A percentile compares a stretch with the other conserved stretches of the same genome.
Evolutionary conservation across 805 yeast species (phyloP).

Genomic region (Grigorovia jiainica): DNA sequence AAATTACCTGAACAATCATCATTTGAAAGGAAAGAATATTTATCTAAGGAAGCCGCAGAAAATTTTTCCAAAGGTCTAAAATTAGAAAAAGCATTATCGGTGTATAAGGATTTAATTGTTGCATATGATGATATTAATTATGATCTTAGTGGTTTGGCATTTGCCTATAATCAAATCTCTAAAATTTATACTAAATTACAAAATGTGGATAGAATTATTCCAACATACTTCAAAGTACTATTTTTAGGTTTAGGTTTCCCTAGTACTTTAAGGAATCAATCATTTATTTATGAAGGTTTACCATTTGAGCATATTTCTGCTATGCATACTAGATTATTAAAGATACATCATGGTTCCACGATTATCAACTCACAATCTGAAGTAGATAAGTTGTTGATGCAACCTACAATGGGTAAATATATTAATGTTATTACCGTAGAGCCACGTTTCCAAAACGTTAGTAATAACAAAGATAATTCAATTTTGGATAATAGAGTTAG

Average conservation of each 20-base stretch:
- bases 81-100: conserved; percentile 69
- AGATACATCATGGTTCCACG: conserved; percentile 74
- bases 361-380: conserved; percentile 50
- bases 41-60: conserved; percentile 60
- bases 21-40: conserved; percentile 69
- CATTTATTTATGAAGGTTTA: conserved; percentile 74
- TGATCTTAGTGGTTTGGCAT: conserved; percentile 67
- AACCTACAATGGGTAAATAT: conserved; percentile 59
- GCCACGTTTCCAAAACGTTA: conserved; percentile 36
- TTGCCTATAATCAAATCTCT: conserved; percentile 58
- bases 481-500: conserved; percentile 46
- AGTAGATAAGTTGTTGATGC: conserved; percentile 40
- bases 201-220: conserved; percentile 59
- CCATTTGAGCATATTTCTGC: conserved; percentile 84
- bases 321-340: conserved; percentile 64
- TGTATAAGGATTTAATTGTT: conserved; percentile 65
- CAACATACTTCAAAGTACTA: conserved; percentile 70
- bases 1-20: conserved; percentile 71
- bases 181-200: conserved; percentile 59
- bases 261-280: conserved; percentile 58
- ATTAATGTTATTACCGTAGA: conserved; percentile 64
- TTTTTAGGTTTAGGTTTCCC: conserved; percentile 86
- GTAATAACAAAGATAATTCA: conserved; percentile 32
- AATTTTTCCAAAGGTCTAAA: conserved; percentile 63
- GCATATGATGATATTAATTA: conserved; percentile 66